A percentile compares a stretch with the other conserved stretches of the same genome.
Evolutionary conservation across 768 basidiomycete species (phyloP).

Genomic region (Tephrocybe rancida): DNA sequence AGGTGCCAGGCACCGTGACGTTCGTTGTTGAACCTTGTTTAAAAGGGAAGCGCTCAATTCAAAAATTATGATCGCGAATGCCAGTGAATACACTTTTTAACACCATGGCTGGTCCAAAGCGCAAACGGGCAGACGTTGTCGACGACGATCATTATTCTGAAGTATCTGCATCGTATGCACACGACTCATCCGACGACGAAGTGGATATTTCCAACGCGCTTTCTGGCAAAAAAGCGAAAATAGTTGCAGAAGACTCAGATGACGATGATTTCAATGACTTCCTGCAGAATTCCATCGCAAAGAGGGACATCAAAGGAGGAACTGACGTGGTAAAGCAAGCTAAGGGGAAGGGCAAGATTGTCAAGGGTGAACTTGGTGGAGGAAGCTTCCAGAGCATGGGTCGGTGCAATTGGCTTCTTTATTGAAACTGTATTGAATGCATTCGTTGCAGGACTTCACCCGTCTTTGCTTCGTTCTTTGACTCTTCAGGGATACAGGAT

Average conservation of each 20-base stretch:
- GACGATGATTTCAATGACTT: conserved; percentile 66
- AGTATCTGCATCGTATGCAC: conserved; percentile 9
- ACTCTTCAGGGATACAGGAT: conserved; percentile 92
- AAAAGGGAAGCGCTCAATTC: no score
- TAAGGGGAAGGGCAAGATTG: conserved; percentile 70
- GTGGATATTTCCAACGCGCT: conserved; percentile 69
- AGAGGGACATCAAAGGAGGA: conserved; percentile 74
- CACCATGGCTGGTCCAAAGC: conserved; percentile 16
- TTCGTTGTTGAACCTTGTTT: no score
- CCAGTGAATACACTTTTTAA: no score
- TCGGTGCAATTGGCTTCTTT: conserved; percentile 34
- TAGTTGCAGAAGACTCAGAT: conserved; percentile 39
- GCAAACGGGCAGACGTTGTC: conserved; percentile 13
- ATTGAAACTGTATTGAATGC: conserved; percentile 5
- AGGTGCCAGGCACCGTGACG: no score
- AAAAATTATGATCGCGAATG: no score
- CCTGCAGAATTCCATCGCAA: conserved; percentile 69
- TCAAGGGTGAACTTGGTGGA: conserved; percentile 82
- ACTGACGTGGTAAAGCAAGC: conserved; percentile 76
- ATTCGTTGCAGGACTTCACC: conserved; percentile 66
- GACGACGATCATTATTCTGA: conserved; percentile 10
- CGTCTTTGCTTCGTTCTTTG: conserved; percentile 80
- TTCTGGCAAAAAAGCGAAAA: conserved; percentile 45
- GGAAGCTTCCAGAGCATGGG: conserved; percentile 98
- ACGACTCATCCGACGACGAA: conserved; percentile 29